Percentiles rank a stretch among this genome's conserved stretches.
Conservation (phyloP, 2,329 filamentous ascomycete species). For the Diaporthe citriasiana region DNA sequence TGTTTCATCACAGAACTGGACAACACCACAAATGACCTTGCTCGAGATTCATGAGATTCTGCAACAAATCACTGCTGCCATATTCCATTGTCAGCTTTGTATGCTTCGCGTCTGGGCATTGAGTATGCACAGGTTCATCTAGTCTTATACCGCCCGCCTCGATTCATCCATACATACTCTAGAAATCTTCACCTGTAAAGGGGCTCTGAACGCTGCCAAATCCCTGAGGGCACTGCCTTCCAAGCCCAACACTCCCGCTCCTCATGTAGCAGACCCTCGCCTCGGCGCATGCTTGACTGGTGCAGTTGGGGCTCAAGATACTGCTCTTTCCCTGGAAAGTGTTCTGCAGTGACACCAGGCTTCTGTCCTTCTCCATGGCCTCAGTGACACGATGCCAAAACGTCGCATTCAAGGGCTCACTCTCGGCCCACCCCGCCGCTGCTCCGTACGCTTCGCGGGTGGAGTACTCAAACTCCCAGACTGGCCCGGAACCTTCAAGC, state of each 20-base stretch:
- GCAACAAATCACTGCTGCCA: not conserved
- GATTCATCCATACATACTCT: not conserved
- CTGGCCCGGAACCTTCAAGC: slow-evolving; percentile 52
- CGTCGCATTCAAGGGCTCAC: slow-evolving; percentile 68
- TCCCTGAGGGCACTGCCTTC: slow-evolving; percentile 65
- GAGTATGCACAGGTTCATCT: not conserved
- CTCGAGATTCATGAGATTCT: not conserved
- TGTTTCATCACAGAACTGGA: not conserved
- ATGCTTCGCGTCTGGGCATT: too few relatives aligned
- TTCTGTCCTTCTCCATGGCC: slow-evolving; percentile 65
- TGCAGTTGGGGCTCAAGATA: slow-evolving; percentile 64
- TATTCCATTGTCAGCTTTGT: not conserved
- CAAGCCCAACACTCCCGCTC: slow-evolving; percentile 66
- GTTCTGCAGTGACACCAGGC: slow-evolving; percentile 65
- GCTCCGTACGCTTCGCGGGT: slow-evolving; percentile 58
- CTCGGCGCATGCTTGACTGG: slow-evolving; percentile 62
- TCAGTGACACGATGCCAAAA: slow-evolving; percentile 72
- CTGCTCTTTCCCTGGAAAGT: slow-evolving; percentile 66
- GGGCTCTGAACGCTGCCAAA: slow-evolving; percentile 57
- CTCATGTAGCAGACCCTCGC: slow-evolving; percentile 73
- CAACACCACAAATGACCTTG: not conserved
- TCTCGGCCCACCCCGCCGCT: slow-evolving; percentile 56
- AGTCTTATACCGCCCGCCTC: not conserved
- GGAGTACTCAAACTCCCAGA: slow-evolving; percentile 59
- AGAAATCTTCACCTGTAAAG: slow-evolving; percentile 54